These are phyloP conservation scores for Kluyveromyces aestuarii DNA, from an alignment of 805 yeast species.

Conservation along the genomic window DNA sequence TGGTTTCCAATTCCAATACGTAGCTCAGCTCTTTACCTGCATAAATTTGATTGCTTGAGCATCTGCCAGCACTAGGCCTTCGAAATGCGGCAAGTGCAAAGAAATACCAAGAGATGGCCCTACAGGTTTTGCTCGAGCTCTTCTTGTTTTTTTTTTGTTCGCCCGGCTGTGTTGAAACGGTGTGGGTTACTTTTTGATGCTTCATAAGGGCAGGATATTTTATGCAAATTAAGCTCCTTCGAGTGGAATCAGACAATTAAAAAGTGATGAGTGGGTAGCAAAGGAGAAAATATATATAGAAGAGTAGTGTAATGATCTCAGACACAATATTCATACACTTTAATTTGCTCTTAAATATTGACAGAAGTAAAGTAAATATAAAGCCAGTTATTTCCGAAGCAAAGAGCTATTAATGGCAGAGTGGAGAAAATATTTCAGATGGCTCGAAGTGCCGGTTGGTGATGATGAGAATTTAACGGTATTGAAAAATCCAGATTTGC, in stretches of 20 bases:
- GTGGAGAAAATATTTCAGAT: neutral
- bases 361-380: neutral
- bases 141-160: neutral
- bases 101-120: neutral
- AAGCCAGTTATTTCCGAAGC: neutral
- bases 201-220: neutral
- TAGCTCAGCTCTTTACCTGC: too few relatives aligned
- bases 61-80: too few relatives aligned
- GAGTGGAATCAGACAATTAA: neutral
- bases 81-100: neutral
- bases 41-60: too few relatives aligned
- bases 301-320: too few relatives aligned
- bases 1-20: too few relatives aligned
- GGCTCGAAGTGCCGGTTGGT: conserved; percentile 23
- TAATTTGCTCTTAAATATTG: neutral
- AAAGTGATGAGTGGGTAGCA: neutral
- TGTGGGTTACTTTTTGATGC: neutral
- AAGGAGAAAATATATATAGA: neutral
- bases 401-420: neutral
- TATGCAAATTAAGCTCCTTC: neutral
- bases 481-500: conserved; percentile 27
- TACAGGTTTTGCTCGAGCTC: neutral
- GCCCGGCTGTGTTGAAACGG: neutral
- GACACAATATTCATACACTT: too few relatives aligned
- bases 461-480: conserved; percentile 22